A percentile compares a stretch with the other conserved stretches of the same genome.
Conservation (phyloP, 805 yeast genomes). For the Tetrapisispora arboricola region DNA sequence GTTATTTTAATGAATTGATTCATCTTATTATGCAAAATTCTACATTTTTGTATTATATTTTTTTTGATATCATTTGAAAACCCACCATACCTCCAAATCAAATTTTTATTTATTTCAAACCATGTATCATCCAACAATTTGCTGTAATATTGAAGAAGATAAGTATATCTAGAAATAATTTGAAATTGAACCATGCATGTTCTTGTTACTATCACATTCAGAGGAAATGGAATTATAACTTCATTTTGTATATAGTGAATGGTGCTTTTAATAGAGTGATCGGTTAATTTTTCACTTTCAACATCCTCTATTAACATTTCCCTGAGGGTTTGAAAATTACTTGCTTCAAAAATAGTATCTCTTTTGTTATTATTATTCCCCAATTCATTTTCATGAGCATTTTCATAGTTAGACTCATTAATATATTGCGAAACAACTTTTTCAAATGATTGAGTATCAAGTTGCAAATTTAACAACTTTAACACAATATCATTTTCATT, state of each 20-base stretch:
- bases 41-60: slow-evolving; percentile 45
- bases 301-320: slow-evolving; percentile 36
- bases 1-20: slow-evolving; percentile 21
- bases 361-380: slow-evolving; percentile 8
- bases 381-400: not conserved
- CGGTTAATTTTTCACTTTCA: slow-evolving; percentile 10
- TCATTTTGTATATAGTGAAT: slow-evolving; percentile 47
- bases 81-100: slow-evolving; percentile 54
- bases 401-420: not conserved
- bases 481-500: slow-evolving; percentile 14
- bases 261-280: slow-evolving; percentile 17
- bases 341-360: slow-evolving; percentile 33
- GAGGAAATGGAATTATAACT: slow-evolving; percentile 72
- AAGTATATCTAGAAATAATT: slow-evolving; percentile 60
- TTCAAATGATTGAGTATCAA: slow-evolving; percentile 30
- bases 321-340: slow-evolving; percentile 36
- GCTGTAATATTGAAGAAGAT: slow-evolving; percentile 53
- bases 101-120: slow-evolving; percentile 49
- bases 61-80: slow-evolving; percentile 35
- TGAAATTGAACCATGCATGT: slow-evolving; percentile 72
- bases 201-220: slow-evolving; percentile 62
- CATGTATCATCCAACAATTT: slow-evolving; percentile 55
- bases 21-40: slow-evolving; percentile 44
- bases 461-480: slow-evolving; percentile 26
- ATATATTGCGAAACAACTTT: slow-evolving; percentile 14